These are phyloP conservation scores for Monosporascus sp. DNA, from an alignment of 2,329 filamentous ascomycete genomes.

Conservation along the genomic window DNA sequence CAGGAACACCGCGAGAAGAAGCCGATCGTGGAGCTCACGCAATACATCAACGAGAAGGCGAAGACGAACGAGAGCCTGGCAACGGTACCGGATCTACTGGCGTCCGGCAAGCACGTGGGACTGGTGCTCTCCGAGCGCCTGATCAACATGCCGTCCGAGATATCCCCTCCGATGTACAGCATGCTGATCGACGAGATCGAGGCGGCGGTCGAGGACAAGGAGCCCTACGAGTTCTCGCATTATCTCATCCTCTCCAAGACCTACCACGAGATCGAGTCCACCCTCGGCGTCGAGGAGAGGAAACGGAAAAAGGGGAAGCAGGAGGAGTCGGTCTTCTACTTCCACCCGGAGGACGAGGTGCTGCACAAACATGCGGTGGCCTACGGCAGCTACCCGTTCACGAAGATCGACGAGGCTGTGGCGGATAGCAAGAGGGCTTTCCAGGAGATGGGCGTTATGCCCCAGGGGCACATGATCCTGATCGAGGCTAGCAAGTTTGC, in stretches of 20 bases:
- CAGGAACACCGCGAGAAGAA: constrained; percentile 71
- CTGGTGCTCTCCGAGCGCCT: constrained; percentile 87
- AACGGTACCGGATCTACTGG: constrained; percentile 52
- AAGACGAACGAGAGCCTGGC: constrained; percentile 49
- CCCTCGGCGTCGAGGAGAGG: constrained; percentile 63
- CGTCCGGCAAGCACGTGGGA: constrained; percentile 60
- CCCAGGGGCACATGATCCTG: constrained; percentile 78
- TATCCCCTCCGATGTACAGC: constrained; percentile 87
- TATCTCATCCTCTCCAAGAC: constrained; percentile 88
- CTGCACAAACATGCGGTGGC: constrained; percentile 70
- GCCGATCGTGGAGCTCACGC: constrained; percentile 62
- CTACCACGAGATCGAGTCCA: constrained; percentile 84
- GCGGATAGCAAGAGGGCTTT: constrained; percentile 93
- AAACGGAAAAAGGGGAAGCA: constrained; percentile 64
- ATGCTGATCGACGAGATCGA: constrained; percentile 91
- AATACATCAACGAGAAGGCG: constrained; percentile 62
- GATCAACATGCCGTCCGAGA: constrained; percentile 94
- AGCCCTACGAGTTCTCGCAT: constrained; percentile 89
- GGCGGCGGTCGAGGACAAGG: constrained; percentile 81
- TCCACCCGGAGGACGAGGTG: constrained; percentile 93
- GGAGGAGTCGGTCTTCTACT: constrained; percentile 68
- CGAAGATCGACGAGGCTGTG: constrained; percentile 72
- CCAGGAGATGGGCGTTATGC: constrained; percentile 84
- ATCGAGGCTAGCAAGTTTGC: constrained; percentile 77
- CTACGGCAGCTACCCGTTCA: constrained; percentile 68